Base-by-base conservation (phyloP, 2,329 filamentous ascomycete species). In the Aspergillus glaucus region DNA sequence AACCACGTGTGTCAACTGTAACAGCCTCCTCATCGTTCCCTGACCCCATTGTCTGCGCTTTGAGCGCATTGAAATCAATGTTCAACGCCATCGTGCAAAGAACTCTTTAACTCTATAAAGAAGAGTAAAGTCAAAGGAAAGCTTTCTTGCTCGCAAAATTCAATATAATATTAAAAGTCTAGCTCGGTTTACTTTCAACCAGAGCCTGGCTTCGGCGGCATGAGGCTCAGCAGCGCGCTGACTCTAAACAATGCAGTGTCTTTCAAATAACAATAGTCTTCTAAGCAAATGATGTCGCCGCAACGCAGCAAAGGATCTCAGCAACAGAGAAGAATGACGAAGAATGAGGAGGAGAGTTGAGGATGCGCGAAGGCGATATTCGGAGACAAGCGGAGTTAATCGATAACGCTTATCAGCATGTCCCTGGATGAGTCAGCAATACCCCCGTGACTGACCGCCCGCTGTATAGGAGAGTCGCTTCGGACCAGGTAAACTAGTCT, bases 21-120 rank as follows among this genome's bases (percentile, higher is more conserved):
- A 98, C 93, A 39, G 93, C 93, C 70, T 97, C 93, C 69, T 97
- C 93, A 60, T 95, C 89, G 52, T 90, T 87, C 56, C 88, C 88
- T 49, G 88, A 86, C 49, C 80, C 83, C 74, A 98, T 81, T 22
- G 93, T 93, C 61, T 89, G 87, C 58, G 92, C 90, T 63, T 89
- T 87, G 56, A 98, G 77, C 63, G 85, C 77, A 63, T 77, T 78
- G 60, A 79, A 81, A 58, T 83, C 79, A 50, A 79, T 81, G 32
- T 83, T 80, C 62, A 86, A 86, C 67, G 88, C 84, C 84, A 88
- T 88, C 28, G 57, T 63, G 42, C 14, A 32, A 30, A 40, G 17
- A 40, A 22, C 19, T 40, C 10, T 14, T 40, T 10, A 15, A 12
- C 19, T 40, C 8, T 40, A 7, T 17, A 14, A 43, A 6, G 19